Evolutionary conservation across 257 asterid species (phyloP).

Genomic region (Lycium ferocissimum): DNA sequence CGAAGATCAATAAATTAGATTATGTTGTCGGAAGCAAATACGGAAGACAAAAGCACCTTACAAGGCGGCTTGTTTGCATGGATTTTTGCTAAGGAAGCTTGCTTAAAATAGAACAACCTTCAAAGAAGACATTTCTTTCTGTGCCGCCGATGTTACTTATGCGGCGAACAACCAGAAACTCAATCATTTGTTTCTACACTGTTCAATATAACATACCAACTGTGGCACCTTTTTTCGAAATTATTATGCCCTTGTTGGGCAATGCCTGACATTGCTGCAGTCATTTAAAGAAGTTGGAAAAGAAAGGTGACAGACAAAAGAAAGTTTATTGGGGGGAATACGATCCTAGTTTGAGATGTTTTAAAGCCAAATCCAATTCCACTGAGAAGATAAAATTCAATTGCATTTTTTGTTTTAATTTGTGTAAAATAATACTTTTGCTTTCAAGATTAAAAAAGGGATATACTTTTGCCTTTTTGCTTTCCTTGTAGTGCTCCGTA

Average conservation of each 20-base stretch:
- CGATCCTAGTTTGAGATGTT: not conserved
- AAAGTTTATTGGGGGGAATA: not conserved
- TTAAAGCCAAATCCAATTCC: not conserved
- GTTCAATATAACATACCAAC: not conserved
- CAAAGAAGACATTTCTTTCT: not conserved
- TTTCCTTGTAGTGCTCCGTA: not conserved
- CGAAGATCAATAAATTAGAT: not conserved
- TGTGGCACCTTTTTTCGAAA: not conserved
- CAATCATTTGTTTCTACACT: conserved; percentile 1
- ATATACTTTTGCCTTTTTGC: not conserved
- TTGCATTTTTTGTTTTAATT: not conserved
- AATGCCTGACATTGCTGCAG: not conserved
- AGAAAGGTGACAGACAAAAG: not conserved
- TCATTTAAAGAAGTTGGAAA: not conserved
- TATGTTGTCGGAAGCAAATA: not conserved
- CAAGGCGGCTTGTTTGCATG: conserved; percentile 16
- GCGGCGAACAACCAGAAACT: not conserved
- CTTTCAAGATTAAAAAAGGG: not conserved
- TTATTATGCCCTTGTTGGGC: conserved; percentile 5
- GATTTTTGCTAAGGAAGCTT: not conserved
- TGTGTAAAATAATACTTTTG: not conserved
- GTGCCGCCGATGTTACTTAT: not conserved
- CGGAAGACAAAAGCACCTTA: not conserved
- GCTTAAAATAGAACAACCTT: not conserved
- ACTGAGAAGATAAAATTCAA: not conserved